Base-by-base conservation (phyloP, 768 basidiomycete species). In the Tylopilus plumbeoviolaceoides region DNA sequence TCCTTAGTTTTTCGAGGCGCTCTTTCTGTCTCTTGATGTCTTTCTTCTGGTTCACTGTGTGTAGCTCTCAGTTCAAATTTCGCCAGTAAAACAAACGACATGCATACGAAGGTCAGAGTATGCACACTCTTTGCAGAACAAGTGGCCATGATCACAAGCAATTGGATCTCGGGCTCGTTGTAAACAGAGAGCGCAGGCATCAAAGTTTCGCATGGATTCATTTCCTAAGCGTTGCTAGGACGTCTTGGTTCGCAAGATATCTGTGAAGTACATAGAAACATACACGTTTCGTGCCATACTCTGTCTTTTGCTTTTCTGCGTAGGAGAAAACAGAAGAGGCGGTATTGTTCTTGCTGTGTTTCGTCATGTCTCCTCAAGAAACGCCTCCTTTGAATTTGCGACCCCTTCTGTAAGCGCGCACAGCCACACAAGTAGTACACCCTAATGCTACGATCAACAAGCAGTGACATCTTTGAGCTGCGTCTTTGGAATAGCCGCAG, bases 111-210 rank as follows among this genome's bases (percentile, higher is more conserved):
- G 81, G 64, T 95, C 91, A 2, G 87, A 82, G 54, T 94, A 83
- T 23, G 87, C 87, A 62, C 97, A 98, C 72, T 98, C 95, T 66
- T 89, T 91, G 78, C 97, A 99, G 68, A 93, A 98, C 21, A 98
- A 60, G 70, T 98, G 97, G 0, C 97, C 97, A 47, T 89, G 80
- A 20, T 72, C 61, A 63, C 97, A 98, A 11, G 86, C 81, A 31
- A 95, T 75, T 0, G 95, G 92, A 47, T 93, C 87, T 44, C 89
- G 75, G 6, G 91, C 94, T 39, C 80, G 78, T 49, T 90, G 84
- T 33, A 97, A 74, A 68, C 95, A 99, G 14, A 97, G 79, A 6
- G 88, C 79, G 66, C 97, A 98, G 1, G 91, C 85, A 68, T 97
- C 91, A 67, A 97, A 94, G 47, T 81, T 81, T 36, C 92, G 84